phyloP scores from a whole-genome alignment of 2,329 filamentous ascomycete genomes.

The Teratosphaeria pseudoeucalypti region DNA sequence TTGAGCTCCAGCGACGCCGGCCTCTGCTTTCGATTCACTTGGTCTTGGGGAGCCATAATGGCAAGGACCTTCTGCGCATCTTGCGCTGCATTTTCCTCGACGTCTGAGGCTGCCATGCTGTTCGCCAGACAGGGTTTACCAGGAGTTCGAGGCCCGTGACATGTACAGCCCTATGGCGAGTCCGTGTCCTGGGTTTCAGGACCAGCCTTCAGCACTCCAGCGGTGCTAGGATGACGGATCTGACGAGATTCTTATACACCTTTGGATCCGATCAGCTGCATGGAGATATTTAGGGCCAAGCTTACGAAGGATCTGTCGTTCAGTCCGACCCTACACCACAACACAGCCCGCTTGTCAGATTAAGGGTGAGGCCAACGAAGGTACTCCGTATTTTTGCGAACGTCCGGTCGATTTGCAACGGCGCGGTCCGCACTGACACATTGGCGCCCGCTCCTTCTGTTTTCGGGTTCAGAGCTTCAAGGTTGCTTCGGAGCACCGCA shows the following conservation, averaged over 20 bases:
- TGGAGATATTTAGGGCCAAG: not conserved
- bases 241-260: not conserved
- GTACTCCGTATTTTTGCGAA: not conserved
- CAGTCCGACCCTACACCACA: not conserved
- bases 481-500: not conserved
- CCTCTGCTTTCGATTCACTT: not conserved
- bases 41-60: not conserved
- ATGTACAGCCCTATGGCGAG: not conserved
- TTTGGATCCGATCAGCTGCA: not conserved
- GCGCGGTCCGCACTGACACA: not conserved
- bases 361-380: not conserved
- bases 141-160: not conserved
- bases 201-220: not conserved
- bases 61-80: not conserved
- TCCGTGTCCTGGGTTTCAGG: not conserved
- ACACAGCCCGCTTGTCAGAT: not conserved
- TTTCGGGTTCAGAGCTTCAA: not conserved
- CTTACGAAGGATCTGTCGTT: not conserved
- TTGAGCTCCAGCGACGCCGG: conserved; percentile 8
- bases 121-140: not conserved
- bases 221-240: not conserved
- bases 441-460: not conserved
- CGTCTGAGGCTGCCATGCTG: not conserved
- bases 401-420: not conserved
- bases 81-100: not conserved